Evolutionary conservation across 352 stramenopile species (phyloP).

Genomic region (Saprolegnia parasitica): DNA sequence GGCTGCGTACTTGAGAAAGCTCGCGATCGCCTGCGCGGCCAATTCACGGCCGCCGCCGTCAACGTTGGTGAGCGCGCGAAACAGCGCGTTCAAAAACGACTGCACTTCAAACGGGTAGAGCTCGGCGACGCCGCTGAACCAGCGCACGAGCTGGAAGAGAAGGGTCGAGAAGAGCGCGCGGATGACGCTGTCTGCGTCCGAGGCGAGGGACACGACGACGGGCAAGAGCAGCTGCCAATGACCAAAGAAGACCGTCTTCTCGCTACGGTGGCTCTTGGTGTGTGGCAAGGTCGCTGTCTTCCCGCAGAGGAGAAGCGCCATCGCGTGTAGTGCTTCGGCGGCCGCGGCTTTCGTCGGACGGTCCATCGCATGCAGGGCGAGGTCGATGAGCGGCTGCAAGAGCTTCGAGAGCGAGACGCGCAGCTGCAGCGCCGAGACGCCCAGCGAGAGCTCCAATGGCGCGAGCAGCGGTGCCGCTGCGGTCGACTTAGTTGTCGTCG

Average conservation of each 20-base stretch:
- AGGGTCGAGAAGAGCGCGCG: slow-evolving; percentile 65
- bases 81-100: slow-evolving; percentile 53
- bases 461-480: slow-evolving; percentile 35
- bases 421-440: slow-evolving; percentile 27
- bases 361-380: slow-evolving; percentile 51
- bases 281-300: slow-evolving; percentile 64
- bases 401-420: slow-evolving; percentile 46
- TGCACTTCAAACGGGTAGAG: slow-evolving; percentile 66
- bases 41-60: slow-evolving; percentile 53
- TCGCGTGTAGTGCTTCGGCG: slow-evolving; percentile 62
- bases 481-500: background rate
- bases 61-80: slow-evolving; percentile 46
- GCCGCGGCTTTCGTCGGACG: slow-evolving; percentile 54
- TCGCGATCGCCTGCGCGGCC: slow-evolving; percentile 53
- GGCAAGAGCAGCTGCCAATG: slow-evolving; percentile 54
- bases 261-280: slow-evolving; percentile 35
- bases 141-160: slow-evolving; percentile 66
- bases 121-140: slow-evolving; percentile 53
- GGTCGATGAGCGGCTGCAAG: slow-evolving; percentile 44
- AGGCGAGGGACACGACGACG: slow-evolving; percentile 48
- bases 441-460: slow-evolving; percentile 37
- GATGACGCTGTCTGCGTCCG: slow-evolving; percentile 66
- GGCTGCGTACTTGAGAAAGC: slow-evolving; percentile 43
- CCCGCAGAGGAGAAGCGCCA: slow-evolving; percentile 65
- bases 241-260: slow-evolving; percentile 58